Evolutionary conservation across 2,329 filamentous ascomycete genomes (phyloP).

Genomic region (Phialophora verrucosa): DNA sequence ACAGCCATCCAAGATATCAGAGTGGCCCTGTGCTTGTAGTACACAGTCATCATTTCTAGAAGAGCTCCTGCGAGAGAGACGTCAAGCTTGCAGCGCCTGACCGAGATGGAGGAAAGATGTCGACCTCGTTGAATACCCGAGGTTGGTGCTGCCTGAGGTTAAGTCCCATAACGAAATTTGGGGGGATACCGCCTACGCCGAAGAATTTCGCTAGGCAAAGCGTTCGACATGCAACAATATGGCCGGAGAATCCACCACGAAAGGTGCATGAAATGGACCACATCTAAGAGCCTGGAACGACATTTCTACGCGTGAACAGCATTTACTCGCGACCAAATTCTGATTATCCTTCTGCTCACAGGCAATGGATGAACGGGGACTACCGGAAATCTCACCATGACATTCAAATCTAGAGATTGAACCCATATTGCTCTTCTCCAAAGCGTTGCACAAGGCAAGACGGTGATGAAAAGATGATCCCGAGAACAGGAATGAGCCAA

Average conservation of each 20-base stretch:
- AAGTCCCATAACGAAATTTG: neutral
- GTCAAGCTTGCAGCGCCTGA: neutral
- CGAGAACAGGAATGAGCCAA: conserved; percentile 34
- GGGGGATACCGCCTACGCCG: neutral
- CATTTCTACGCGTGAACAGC: neutral
- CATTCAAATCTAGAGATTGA: too few species aligned
- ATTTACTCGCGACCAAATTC: neutral
- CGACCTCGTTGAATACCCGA: neutral
- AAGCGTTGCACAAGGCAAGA: conserved; percentile 36
- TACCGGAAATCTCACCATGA: too few species aligned
- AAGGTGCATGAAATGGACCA: neutral
- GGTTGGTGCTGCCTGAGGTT: neutral
- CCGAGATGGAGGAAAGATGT: neutral
- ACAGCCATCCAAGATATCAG: neutral
- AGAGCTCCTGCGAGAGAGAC: neutral
- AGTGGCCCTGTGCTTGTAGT: neutral
- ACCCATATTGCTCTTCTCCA: conserved; percentile 37
- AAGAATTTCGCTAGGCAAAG: neutral
- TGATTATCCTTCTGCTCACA: too few species aligned
- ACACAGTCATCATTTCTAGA: neutral
- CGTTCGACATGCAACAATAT: neutral
- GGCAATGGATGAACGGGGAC: too few species aligned
- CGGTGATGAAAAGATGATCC: conserved; percentile 40
- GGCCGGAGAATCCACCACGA: neutral
- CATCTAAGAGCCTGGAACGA: neutral